A percentile compares a stretch with the other conserved stretches of the same genome.
phyloP scores from a whole-genome alignment of 2,329 filamentous ascomycete species.

The Sporothrix luriei region DNA sequence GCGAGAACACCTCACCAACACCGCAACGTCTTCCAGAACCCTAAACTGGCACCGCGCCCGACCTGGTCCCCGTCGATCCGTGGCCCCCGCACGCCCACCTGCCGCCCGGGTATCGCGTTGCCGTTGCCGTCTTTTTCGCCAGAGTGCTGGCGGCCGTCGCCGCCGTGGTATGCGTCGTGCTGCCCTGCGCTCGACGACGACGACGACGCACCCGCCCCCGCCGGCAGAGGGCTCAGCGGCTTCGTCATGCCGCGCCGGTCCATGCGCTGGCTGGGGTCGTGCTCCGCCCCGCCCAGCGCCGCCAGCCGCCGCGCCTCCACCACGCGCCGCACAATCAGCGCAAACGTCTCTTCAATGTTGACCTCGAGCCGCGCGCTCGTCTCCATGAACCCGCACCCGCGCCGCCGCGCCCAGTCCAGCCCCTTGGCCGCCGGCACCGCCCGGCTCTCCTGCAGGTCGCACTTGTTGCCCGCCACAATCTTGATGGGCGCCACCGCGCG shows the following conservation, averaged over 20 bases:
- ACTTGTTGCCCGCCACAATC: slow-evolving; percentile 85
- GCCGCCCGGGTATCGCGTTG: slow-evolving; percentile 37
- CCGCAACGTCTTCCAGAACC: slow-evolving; percentile 60
- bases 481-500: slow-evolving; percentile 72
- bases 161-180: slow-evolving; percentile 30
- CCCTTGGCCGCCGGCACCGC: slow-evolving; percentile 70
- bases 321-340: slow-evolving; percentile 65
- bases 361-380: slow-evolving; percentile 81
- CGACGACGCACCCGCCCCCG: no score
- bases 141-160: not conserved
- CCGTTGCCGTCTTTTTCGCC: slow-evolving; percentile 31
- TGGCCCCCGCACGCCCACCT: slow-evolving; percentile 50
- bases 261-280: slow-evolving; percentile 48
- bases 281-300: slow-evolving; percentile 49
- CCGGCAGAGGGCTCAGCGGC: slow-evolving; percentile 58
- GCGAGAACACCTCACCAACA: slow-evolving; percentile 53
- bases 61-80: slow-evolving; percentile 50
- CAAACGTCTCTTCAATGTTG: slow-evolving; percentile 88
- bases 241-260: slow-evolving; percentile 60
- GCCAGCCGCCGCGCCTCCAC: slow-evolving; percentile 59
- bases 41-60: slow-evolving; percentile 47
- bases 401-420: slow-evolving; percentile 73
- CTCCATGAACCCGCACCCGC: slow-evolving; percentile 85
- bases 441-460: slow-evolving; percentile 71
- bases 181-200: slow-evolving; percentile 37